Evolutionary conservation across 305 asterid genomes (phyloP).

Genomic region (Solanum hybrid): DNA sequence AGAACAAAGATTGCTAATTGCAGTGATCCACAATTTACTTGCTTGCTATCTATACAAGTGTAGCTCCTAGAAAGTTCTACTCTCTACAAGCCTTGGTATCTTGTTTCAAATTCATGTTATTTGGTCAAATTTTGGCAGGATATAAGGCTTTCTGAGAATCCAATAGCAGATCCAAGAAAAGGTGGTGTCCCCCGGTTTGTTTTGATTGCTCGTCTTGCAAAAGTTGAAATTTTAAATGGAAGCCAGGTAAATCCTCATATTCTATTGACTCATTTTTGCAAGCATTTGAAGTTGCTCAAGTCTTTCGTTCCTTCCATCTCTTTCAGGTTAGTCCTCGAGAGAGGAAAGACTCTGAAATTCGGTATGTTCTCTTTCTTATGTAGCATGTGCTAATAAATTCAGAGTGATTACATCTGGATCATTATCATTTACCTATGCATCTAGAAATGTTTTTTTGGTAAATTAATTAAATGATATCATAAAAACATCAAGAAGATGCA

Average conservation of each 20-base stretch:
- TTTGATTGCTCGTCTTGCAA: conserved; percentile 72
- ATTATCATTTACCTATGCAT: not conserved
- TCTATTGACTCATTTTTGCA: not conserved
- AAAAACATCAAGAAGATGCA: not conserved
- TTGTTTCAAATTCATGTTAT: conserved; percentile 1
- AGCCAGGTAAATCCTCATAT: conserved; percentile 58
- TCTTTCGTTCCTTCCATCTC: not conserved
- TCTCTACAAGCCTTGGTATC: not conserved
- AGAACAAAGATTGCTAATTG: not conserved
- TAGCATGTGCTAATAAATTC: not conserved
- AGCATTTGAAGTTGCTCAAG: conserved; percentile 9
- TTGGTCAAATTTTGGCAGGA: conserved; percentile 37
- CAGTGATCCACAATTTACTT: not conserved
- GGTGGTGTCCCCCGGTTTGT: conserved; percentile 82
- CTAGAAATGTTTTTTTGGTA: not conserved
- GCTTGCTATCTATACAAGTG: not conserved
- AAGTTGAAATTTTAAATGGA: conserved; percentile 61
- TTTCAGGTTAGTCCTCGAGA: conserved; percentile 77
- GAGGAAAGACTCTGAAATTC: conserved; percentile 91
- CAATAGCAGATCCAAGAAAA: conserved; percentile 61
- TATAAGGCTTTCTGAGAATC: conserved; percentile 79
- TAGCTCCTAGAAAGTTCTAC: not conserved
- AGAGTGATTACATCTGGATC: not conserved
- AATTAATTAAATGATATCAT: not conserved
- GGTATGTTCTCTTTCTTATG: conserved; percentile 37